Conservation (phyloP, 1,139 yeast species). For the Sporopachydermia cereana region DNA sequence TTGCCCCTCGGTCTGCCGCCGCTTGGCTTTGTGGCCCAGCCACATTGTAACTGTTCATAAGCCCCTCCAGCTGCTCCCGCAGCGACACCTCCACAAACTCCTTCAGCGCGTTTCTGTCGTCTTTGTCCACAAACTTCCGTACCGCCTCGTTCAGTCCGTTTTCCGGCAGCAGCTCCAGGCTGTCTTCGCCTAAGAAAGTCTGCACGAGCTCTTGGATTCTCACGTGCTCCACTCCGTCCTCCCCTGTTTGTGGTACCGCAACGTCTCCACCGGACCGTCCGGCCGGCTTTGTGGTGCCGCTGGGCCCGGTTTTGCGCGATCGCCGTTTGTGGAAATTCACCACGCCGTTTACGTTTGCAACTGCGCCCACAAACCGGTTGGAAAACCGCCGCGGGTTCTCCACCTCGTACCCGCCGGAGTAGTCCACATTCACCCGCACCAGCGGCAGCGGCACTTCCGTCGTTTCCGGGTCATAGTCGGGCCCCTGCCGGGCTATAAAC, state of each 20-base stretch:
- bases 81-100: slow-evolving; percentile 61
- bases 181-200: slow-evolving; percentile 48
- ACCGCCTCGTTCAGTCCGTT: slow-evolving; percentile 67
- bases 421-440: slow-evolving; percentile 73
- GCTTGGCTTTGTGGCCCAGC: too few relatives aligned
- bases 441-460: slow-evolving; percentile 54
- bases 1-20: too few relatives aligned
- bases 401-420: slow-evolving; percentile 81
- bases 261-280: slow-evolving; percentile 16
- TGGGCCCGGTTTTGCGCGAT: background rate
- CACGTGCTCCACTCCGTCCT: slow-evolving; percentile 27
- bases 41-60: slow-evolving; percentile 33
- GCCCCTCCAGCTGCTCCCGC: slow-evolving; percentile 44
- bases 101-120: slow-evolving; percentile 62
- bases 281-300: slow-evolving; percentile 7
- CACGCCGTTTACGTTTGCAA: slow-evolving; percentile 83
- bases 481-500: slow-evolving; percentile 30
- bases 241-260: slow-evolving; percentile 8
- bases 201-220: slow-evolving; percentile 50
- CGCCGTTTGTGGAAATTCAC: slow-evolving; percentile 50
- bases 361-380: slow-evolving; percentile 77
- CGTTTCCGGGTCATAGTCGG: slow-evolving; percentile 17
- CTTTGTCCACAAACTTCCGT: slow-evolving; percentile 62
- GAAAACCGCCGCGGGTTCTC: slow-evolving; percentile 88
- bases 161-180: slow-evolving; percentile 63